Evolutionary conservation across 1,284 basidiomycete species (phyloP).

Genomic region (Cryptococcus jaspeensis): DNA sequence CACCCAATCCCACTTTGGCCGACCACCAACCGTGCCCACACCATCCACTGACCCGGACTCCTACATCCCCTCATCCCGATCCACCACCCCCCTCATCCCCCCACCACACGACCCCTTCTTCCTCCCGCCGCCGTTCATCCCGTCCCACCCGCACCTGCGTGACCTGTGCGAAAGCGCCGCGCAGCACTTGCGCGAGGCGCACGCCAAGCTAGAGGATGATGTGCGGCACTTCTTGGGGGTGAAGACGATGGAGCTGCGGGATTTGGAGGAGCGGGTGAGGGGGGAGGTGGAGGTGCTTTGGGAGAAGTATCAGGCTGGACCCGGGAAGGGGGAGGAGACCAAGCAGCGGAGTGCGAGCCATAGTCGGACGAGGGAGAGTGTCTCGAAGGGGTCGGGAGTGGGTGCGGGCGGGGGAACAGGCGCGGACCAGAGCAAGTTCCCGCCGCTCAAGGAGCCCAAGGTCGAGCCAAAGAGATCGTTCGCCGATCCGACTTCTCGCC

Average conservation of each 20-base stretch:
- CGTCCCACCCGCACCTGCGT: conserved; percentile 49
- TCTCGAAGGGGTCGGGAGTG: neutral
- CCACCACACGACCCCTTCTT: conserved; percentile 50
- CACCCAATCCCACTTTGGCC: conserved; percentile 25
- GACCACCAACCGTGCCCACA: conserved; percentile 21
- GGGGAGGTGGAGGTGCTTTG: conserved; percentile 48
- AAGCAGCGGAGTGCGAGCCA: conserved; percentile 10
- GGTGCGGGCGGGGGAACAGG: neutral
- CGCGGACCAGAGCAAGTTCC: neutral
- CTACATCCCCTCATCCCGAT: neutral
- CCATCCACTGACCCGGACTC: conserved; percentile 14
- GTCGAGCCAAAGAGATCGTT: neutral
- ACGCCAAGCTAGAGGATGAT: conserved; percentile 38
- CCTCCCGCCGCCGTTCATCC: conserved; percentile 53
- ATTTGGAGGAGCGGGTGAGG: conserved; percentile 42
- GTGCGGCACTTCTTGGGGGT: conserved; percentile 34
- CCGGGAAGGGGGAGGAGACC: conserved; percentile 23
- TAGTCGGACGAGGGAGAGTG: conserved; percentile 6
- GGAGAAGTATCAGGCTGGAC: conserved; percentile 38
- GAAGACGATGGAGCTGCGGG: conserved; percentile 36
- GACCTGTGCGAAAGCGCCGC: conserved; percentile 42
- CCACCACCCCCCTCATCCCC: conserved; percentile 25
- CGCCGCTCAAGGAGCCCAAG: neutral
- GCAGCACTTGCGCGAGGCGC: conserved; percentile 27
- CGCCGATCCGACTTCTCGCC: neutral